These are phyloP conservation scores for Gracilaria domingensis DNA, from an alignment of 23 red algal genomes.

Conservation along the genomic window DNA sequence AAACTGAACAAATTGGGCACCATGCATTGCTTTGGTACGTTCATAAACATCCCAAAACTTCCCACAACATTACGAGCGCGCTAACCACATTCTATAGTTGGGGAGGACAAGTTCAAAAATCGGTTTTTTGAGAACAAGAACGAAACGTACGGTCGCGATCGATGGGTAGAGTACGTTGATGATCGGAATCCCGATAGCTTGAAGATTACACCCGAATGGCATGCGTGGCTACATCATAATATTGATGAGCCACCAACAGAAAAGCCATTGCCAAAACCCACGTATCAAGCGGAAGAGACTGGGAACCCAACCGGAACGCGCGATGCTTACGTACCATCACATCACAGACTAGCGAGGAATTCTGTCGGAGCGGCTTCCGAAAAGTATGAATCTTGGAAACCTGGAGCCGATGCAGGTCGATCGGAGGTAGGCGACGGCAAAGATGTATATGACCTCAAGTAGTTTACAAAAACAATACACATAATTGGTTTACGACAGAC, in stretches of 20 bases:
- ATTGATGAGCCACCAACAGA: constrained; percentile 48
- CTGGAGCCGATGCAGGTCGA: not conserved
- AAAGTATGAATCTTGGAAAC: constrained; percentile 61
- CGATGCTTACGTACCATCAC: constrained; percentile 55
- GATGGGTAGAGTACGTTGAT: constrained; percentile 96
- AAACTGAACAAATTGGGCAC: constrained; percentile 88
- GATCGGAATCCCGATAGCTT: constrained; percentile 72
- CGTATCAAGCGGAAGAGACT: constrained; percentile 24
- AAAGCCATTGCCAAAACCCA: constrained; percentile 40
- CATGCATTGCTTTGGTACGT: constrained; percentile 75
- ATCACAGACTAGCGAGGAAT: constrained; percentile 39
- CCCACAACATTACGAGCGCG: not conserved
- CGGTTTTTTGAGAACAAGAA: constrained; percentile 89
- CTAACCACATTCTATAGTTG: constrained; percentile 50
- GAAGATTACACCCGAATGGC: constrained; percentile 86
- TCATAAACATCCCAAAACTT: not conserved
- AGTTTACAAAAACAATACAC: not conserved
- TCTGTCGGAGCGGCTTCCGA: constrained; percentile 29
- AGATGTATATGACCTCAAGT: constrained; percentile 72
- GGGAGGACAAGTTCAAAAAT: constrained; percentile 89
- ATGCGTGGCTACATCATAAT: constrained; percentile 75
- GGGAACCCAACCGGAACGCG: constrained; percentile 66
- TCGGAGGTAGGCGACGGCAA: not conserved
- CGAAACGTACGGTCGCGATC: constrained; percentile 78
- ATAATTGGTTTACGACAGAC: not conserved